Base-by-base conservation (phyloP, 2,329 filamentous ascomycete species). In the Zasmidium cellare region DNA sequence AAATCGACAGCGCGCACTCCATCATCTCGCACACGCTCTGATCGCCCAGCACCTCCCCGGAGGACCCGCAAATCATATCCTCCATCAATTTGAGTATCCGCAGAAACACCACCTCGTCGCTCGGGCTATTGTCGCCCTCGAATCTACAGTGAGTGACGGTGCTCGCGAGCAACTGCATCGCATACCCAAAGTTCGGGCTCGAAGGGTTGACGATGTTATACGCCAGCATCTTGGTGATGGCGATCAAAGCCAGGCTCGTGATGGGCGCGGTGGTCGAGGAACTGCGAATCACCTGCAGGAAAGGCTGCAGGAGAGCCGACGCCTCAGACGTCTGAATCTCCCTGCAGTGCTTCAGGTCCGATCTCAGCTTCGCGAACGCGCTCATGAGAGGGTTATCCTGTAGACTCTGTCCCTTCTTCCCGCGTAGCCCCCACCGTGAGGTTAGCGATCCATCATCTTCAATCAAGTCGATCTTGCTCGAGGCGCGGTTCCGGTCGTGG, bases 21-120 rank as follows among this genome's bases (percentile, higher is more conserved):
- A 99, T 97, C 92, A 99, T 97, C 73, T 97, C 92, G 72, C 96
- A 99, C 11, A 99, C 92, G 71, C 93, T 97, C 77, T 97, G 93
- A 69, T 99, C 94, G 58, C 93, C 96, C n/a, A 99, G 80, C 11
- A 97, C 85, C 65, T 96, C 89, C 38, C 94, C 94, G 25, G 93
- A 92, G 0, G 92, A 91, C 0, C 94, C 91, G 16, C 92, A 96
- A 68, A 99, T 88, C 89, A 99, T 97, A 69, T 92, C 90, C 75
- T 99, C 94, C 94, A 99, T 99, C 48, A 99, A 83, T 72, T 96
- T 94, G 59, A 99, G 76, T 68, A 99, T 97, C 77, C 96, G 89
- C 56, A 97, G 80, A 55, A 97, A 82, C 14, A 99, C 96, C 53
- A 97, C 92, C 75, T 99, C 94, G 70, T 97, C 94, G 60, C 96